Conservation (phyloP, 106 monocot species). For the Narthecium ossifragum region DNA sequence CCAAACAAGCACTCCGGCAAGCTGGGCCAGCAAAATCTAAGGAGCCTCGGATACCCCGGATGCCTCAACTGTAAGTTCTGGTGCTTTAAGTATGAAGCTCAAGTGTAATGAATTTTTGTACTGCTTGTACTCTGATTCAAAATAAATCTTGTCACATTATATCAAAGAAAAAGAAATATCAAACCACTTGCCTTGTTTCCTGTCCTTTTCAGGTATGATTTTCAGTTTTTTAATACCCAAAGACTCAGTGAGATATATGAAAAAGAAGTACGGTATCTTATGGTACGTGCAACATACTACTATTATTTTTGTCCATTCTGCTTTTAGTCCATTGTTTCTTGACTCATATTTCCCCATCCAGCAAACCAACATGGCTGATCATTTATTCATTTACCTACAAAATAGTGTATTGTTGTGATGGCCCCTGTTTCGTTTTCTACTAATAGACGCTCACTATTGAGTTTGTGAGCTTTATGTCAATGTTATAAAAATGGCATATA, state of each 20-base stretch:
- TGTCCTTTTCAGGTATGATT: constrained; percentile 76
- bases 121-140: no score
- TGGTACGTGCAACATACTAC: constrained; percentile 36
- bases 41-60: constrained; percentile 89
- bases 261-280: constrained; percentile 94
- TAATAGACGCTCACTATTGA: no score
- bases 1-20: constrained; percentile 88
- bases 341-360: neutral
- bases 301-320: neutral
- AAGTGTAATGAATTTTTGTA: neutral
- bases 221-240: constrained; percentile 96
- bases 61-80: constrained; percentile 86
- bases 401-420: no score
- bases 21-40: constrained; percentile 81
- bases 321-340: neutral
- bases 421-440: no score
- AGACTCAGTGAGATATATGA: constrained; percentile 92
- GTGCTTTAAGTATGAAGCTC: neutral
- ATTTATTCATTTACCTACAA: no score
- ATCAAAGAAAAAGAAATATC: no score
- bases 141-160: no score
- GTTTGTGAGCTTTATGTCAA: no score
- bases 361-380: neutral
- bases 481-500: no score
- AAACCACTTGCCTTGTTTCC: neutral